Evolutionary conservation across 257 asterid genomes (phyloP).

Genomic region (Solanum chilense): DNA sequence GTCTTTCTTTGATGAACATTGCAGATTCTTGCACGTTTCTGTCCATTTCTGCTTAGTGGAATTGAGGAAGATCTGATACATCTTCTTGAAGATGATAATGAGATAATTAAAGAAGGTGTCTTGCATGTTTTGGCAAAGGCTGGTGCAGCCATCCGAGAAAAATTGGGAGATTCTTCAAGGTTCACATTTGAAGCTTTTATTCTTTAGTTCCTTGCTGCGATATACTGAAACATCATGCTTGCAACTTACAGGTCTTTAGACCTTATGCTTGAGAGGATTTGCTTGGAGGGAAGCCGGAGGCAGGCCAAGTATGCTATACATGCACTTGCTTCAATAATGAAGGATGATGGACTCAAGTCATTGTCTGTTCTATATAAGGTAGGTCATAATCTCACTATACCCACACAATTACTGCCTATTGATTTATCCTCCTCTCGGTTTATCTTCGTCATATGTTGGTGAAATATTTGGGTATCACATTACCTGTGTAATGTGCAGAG

Average conservation of each 20-base stretch:
- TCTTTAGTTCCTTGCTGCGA: neutral
- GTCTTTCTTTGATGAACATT: slow-evolving; percentile 10
- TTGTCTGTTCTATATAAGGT: slow-evolving; percentile 99
- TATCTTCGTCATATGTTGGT: neutral
- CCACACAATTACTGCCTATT: neutral
- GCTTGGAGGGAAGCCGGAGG: slow-evolving; percentile 96
- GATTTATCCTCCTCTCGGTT: neutral
- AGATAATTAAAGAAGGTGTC: slow-evolving; percentile 91
- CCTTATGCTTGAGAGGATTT: slow-evolving; percentile 94
- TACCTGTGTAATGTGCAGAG: slow-evolving; percentile 36
- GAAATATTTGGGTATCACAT: neutral
- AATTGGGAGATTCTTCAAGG: slow-evolving; percentile 91
- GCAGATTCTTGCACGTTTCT: slow-evolving; percentile 94
- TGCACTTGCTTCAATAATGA: slow-evolving; percentile 94
- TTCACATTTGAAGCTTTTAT: slow-evolving; percentile 4
- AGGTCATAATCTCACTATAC: neutral
- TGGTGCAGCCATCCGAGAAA: slow-evolving; percentile 94
- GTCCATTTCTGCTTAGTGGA: slow-evolving; percentile 80
- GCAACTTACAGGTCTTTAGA: slow-evolving; percentile 63
- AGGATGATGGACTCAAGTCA: slow-evolving; percentile 98
- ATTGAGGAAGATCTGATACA: slow-evolving; percentile 77
- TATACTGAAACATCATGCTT: slow-evolving; percentile 9
- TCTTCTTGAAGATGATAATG: slow-evolving; percentile 96
- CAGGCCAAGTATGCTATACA: slow-evolving; percentile 99
- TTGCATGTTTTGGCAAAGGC: slow-evolving; percentile 98